Evolutionary conservation across 2,329 filamentous ascomycete species (phyloP).

Genomic region (Davidsoniella virescens): DNA sequence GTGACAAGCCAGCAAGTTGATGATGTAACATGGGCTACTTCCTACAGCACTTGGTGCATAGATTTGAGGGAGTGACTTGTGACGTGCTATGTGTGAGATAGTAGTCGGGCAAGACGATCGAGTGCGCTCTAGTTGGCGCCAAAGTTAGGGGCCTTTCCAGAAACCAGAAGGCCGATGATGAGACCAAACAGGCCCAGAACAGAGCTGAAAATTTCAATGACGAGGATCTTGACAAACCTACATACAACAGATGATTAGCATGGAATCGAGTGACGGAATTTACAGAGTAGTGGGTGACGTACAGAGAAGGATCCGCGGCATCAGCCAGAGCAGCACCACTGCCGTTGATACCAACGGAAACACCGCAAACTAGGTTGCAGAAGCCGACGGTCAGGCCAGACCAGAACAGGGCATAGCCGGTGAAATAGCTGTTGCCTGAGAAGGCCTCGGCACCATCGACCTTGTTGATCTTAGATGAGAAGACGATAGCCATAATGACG

Average conservation of each 20-base stretch:
- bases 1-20: no score
- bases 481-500: slow-evolving; percentile 98
- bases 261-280: slow-evolving; percentile 12
- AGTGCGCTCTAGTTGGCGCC: slow-evolving; percentile 20
- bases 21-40: no score
- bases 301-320: slow-evolving; percentile 82
- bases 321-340: slow-evolving; percentile 92
- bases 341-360: slow-evolving; percentile 95
- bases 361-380: slow-evolving; percentile 91
- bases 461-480: slow-evolving; percentile 68
- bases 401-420: slow-evolving; percentile 93
- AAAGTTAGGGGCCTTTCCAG: slow-evolving; percentile 69
- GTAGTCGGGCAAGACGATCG: not conserved
- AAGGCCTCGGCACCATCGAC: slow-evolving; percentile 49
- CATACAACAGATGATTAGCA: slow-evolving; percentile 15
- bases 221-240: slow-evolving; percentile 95
- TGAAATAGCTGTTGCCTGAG: slow-evolving; percentile 73
- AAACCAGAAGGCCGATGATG: slow-evolving; percentile 82
- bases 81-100: no score
- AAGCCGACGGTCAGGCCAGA: slow-evolving; percentile 81
- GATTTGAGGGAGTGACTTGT: no score
- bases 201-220: slow-evolving; percentile 98
- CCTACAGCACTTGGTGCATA: no score
- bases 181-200: slow-evolving; percentile 91
- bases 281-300: slow-evolving; percentile 24